A percentile compares a stretch with the other conserved stretches of the same genome.
These are phyloP conservation scores for Arachis stenosperma DNA, from an alignment of 306 rosid species.

Conservation along the genomic window DNA sequence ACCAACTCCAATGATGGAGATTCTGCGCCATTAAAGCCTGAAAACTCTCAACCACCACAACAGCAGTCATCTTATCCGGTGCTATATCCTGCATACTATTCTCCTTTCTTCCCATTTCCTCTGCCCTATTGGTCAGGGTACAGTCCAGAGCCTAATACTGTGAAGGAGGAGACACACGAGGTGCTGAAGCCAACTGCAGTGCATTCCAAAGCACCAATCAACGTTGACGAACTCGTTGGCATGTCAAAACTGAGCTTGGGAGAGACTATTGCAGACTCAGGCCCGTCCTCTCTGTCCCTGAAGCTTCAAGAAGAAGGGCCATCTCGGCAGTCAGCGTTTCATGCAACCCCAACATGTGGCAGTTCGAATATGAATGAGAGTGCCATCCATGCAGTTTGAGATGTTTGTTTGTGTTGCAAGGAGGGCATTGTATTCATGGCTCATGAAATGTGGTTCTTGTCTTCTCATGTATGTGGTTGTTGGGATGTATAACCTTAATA, in stretches of 20 bases:
- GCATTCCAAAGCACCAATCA: conserved; percentile 81
- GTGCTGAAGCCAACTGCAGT: conserved; percentile 94
- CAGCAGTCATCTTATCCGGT: conserved; percentile 62
- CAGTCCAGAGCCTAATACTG: conserved; percentile 50
- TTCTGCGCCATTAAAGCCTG: conserved; percentile 48
- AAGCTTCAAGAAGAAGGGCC: conserved; percentile 88
- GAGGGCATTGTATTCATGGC: conserved; percentile 43
- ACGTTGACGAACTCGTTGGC: conserved; percentile 92
- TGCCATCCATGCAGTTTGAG: conserved; percentile 83
- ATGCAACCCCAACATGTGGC: conserved; percentile 76
- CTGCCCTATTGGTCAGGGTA: conserved; percentile 79
- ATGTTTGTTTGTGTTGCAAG: conserved; percentile 29
- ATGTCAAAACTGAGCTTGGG: conserved; percentile 95
- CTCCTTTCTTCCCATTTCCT: conserved; percentile 77
- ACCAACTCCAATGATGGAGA: conserved; percentile 92
- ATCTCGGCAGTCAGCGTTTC: conserved; percentile 94
- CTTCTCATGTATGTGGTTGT: conserved; percentile 44
- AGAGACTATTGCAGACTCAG: conserved; percentile 69
- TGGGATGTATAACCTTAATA: conserved; percentile 51
- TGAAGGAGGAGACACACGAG: conserved; percentile 76
- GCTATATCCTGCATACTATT: conserved; percentile 69
- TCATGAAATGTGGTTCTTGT: conserved; percentile 57
- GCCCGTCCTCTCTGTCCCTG: conserved; percentile 73
- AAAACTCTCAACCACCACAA: conserved; percentile 45
- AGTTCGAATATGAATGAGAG: conserved; percentile 64